phyloP scores from a whole-genome alignment of 1,284 basidiomycete genomes.

The Vanrija pseudolonga region DNA sequence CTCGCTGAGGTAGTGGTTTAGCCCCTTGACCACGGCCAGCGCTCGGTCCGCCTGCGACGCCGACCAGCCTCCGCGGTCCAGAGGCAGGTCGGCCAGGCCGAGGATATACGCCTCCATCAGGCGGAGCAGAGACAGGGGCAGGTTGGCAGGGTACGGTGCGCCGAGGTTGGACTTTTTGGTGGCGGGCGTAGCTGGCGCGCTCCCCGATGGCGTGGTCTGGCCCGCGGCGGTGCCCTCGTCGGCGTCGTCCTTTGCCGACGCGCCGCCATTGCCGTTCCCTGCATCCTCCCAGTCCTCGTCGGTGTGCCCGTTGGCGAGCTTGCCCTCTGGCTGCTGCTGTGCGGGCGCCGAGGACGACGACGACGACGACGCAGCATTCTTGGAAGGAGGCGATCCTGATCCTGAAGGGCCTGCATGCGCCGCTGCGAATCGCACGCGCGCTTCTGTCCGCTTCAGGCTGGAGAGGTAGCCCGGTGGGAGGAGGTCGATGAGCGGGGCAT shows the following conservation, averaged over 20 bases:
- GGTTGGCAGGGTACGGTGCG: conserved; percentile 39
- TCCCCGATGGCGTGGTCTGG: not conserved
- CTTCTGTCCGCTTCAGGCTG: conserved; percentile 43
- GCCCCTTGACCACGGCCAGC: conserved; percentile 32
- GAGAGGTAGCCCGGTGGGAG: conserved; percentile 40
- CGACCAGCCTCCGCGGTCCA: conserved; percentile 37
- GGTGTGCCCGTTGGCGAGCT: not conserved
- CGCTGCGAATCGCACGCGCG: conserved; percentile 44
- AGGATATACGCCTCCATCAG: conserved; percentile 45
- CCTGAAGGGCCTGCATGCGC: conserved; percentile 34
- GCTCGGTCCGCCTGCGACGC: conserved; percentile 40
- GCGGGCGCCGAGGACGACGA: not conserved
- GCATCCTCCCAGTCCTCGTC: conserved; percentile 6
- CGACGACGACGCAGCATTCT: not conserved
- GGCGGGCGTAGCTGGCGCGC: conserved; percentile 1
- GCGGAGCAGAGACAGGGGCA: conserved; percentile 42
- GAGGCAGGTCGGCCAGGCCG: conserved; percentile 30
- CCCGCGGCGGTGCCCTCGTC: not conserved
- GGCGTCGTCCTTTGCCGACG: not conserved
- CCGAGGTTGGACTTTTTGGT: conserved; percentile 39
- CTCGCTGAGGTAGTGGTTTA: conserved; percentile 33
- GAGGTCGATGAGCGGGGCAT: conserved; percentile 44
- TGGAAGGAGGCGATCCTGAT: conserved; percentile 6
- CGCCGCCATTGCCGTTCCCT: not conserved
- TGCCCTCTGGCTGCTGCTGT: not conserved